Base-by-base conservation (phyloP, 2,329 filamentous ascomycete genomes). In the Botrytis galanthina region DNA sequence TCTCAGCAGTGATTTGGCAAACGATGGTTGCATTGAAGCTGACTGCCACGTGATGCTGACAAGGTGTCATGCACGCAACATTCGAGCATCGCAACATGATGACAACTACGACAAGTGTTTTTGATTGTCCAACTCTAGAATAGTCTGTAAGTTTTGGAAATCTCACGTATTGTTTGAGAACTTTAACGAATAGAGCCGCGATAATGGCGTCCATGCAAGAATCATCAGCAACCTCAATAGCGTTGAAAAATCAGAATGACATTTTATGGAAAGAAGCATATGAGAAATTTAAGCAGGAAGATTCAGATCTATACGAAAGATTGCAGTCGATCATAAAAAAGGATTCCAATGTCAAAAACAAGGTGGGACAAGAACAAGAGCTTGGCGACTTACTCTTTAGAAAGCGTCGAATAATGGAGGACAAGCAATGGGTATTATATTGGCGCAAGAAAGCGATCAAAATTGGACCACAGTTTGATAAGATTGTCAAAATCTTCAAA, bases 391-490 rank as follows among this genome's bases (percentile, higher is more conserved):
- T 67, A 9, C 63, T 67, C 20, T 8, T 67, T 16, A 37, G 22
- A 14, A 67, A 51, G 35, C 44, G 12, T 29, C 46, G 32, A 8
- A 22, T 67, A 51, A 54, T 67, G 64, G 32, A 67, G 46, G 64
- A 67, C 37, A 67, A 67, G 26, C 35, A 67, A n/a, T 51, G 64
- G 64, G 32, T 67, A 1, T 67, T 54, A 1, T 20, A 67, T 54
- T 67, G 64, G 64, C 64, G 16, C 35, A 54, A 29, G 32, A 67
- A 67, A 54, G 46, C 46, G 3, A 67, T 37, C 6, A 54, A 54
- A 29, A 54, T 67, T 29, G 64, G 46, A 39, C 26, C 26, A n/a
- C 64, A 67, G 22, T 67, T 67, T 29, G 64, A 67, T 12, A 54
- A 46, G 18, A 67, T 67, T 22, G 46, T 67, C 26, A 54, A 67